Evolutionary conservation across 495 filamentous ascomycete genomes (phyloP), one percentile per base, ranked within the genome.

Genomic region (Venustampulla echinocandica): DNA sequence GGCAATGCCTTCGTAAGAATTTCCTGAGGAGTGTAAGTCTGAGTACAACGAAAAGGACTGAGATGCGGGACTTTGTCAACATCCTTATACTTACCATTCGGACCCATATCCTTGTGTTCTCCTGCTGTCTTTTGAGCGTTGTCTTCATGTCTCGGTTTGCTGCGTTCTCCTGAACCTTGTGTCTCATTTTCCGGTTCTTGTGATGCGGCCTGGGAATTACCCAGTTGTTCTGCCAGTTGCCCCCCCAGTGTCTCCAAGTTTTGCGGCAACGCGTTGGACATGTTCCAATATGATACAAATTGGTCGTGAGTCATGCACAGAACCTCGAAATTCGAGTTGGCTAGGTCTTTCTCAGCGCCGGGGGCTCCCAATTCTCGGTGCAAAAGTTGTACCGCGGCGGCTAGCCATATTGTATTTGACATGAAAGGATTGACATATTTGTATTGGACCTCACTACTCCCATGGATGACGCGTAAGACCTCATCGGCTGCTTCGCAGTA

Each of bases 371-470:
- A 41, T 7, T 36, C 24, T 13, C 51, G 50, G 17, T 45, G 46
- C 0, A 60, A 49, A 10, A 59, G 35, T 44, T 64, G 61, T 11
- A 53, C 53, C 3, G 61, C 53, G 0, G 61, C 46, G 9, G 59
- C 56, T 24, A 64, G 54, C 61, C 61, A 64, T 0, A 64, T 44
- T n/a, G 57, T 61, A 44, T 54, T 64, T 11, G 48, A 41, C 5
- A 64, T 48, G 34, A 61, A 64, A 14, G 59, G 59, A 41, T 60
- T 61, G 34, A 64, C 54, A 32, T 50, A 56, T n/a, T 46, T 20
- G 24, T 52, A 44, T 36, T 64, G 56, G 20, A 58, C 38, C 2
- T 47, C 28, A 0, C 50, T 24, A 35, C 56, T 51, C 25, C 47
- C 50, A n/a, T 49, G 32, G 10, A 54, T 50, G 0, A 64, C 30